phyloP scores from a whole-genome alignment of 2,329 filamentous ascomycete species.

The Trichoderma atroviride region DNA sequence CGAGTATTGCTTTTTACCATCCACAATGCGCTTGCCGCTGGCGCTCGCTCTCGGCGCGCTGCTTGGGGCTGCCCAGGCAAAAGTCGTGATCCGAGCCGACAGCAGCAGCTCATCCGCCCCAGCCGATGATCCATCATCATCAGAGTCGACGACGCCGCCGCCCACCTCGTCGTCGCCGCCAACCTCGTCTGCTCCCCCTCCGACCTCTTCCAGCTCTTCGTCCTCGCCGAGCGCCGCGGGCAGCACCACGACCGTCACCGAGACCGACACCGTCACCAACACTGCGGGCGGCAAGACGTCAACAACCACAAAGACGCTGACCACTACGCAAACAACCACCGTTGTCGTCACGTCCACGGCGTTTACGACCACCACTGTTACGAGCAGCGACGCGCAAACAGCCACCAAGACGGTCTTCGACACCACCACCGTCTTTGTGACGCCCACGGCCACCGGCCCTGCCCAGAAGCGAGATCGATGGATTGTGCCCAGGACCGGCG shows the following conservation, averaged over 20 bases:
- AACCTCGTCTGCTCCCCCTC: constrained; percentile 29
- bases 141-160: constrained; percentile 1
- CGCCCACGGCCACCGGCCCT: neutral
- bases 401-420: constrained; percentile 42
- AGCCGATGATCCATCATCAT: neutral
- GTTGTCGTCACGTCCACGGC: constrained; percentile 38
- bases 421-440: constrained; percentile 39
- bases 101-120: neutral
- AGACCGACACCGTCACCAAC: constrained; percentile 38
- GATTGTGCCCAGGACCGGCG: constrained; percentile 23
- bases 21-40: constrained; percentile 32
- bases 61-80: constrained; percentile 30
- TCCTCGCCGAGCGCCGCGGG: neutral
- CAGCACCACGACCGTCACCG: constrained; percentile 38
- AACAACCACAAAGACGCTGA: constrained; percentile 35
- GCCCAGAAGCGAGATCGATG: constrained; percentile 9
- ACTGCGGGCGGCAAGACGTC: constrained; percentile 33
- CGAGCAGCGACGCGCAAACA: constrained; percentile 39
- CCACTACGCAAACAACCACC: constrained; percentile 35
- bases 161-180: constrained; percentile 34
- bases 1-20: neutral
- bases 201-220: neutral
- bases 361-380: constrained; percentile 43
- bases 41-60: constrained; percentile 33
- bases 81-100: constrained; percentile 28